phyloP scores from a whole-genome alignment of 305 asterid species.

The Fraxinus baroniana region DNA sequence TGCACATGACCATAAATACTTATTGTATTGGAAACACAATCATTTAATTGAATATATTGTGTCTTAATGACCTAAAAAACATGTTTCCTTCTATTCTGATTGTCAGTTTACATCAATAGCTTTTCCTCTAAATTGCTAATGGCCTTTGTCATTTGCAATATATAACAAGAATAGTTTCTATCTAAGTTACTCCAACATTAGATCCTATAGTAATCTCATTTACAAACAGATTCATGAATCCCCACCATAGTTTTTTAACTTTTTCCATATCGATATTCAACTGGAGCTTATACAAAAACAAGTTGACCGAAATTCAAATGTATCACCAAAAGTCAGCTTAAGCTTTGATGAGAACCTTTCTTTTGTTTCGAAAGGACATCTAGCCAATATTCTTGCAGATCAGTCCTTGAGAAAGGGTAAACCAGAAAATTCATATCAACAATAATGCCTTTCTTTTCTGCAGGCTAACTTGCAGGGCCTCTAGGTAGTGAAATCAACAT shows the following conservation, averaged over 20 bases:
- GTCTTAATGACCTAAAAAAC: slow-evolving; percentile 10
- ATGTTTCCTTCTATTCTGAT: neutral
- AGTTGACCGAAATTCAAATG: neutral
- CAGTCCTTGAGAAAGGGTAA: neutral
- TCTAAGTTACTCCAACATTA: neutral
- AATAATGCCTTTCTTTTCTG: neutral
- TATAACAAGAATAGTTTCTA: neutral
- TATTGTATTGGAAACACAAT: neutral
- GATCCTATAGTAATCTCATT: slow-evolving; percentile 14
- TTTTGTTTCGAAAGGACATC: slow-evolving; percentile 2
- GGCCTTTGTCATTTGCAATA: neutral
- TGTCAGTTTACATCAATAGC: neutral
- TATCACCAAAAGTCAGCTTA: neutral
- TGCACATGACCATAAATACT: neutral
- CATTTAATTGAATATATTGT: slow-evolving; percentile 1
- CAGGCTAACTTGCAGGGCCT: neutral
- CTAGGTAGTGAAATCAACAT: neutral
- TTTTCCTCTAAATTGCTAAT: neutral
- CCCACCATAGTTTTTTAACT: neutral
- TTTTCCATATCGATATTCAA: neutral
- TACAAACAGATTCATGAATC: neutral
- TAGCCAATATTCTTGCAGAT: neutral
- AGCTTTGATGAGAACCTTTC: slow-evolving; percentile 1
- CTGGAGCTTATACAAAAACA: neutral
- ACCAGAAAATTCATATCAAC: neutral